Evolutionary conservation across 345 rosid species (phyloP), one percentile per base, ranked within the genome.

Genomic region (Gossypium australe): DNA sequence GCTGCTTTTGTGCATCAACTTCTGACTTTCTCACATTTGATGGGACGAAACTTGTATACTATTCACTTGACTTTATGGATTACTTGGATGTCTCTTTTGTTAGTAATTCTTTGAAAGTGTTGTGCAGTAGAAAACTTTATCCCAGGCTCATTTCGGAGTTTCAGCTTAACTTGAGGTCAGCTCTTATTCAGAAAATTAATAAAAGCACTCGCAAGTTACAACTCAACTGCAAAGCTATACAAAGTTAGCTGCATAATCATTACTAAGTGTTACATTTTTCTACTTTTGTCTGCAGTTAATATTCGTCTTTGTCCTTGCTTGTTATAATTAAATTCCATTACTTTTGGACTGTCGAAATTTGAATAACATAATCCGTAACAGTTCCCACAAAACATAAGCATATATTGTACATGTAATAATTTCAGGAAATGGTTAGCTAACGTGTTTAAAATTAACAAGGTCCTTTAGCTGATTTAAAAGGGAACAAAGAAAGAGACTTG

Each of bases 31-130:
- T 65, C 4, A 7, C 24, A 9, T 38, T 63, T n/a, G 1, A 17
- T 34, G 67, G 47, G 24, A 63, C 67, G 24, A 8, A 67, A 67
- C 71, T 24, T 48, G 38, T 47, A 45, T n/a, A 14, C 11, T 34
- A 6, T 53, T 56, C 20, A 7, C 52, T 5, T 20, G 75, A 72
- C 27, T 8, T 59, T 59, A 43, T 71, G 52, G 52, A 57, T 55
- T 71, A 71, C 38, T 57, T 57, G 8, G 38, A 57, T 71, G n/a
- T 72, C 67, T 17, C 9, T n/a, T 59, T 51, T 38, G 52, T 44
- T 16, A 44, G 41, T 43, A 22, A 29, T 58, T 72, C 67, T 24
- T 71, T 58, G 55, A 22, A 11, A 57, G 65, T 57, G 18, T 41
- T 41, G 4, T 34, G 41, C 41, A 34, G 41, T 34, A 34, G 41